Conservation (phyloP, 371 early-diverging fungal species). For the Mucor indicus region DNA sequence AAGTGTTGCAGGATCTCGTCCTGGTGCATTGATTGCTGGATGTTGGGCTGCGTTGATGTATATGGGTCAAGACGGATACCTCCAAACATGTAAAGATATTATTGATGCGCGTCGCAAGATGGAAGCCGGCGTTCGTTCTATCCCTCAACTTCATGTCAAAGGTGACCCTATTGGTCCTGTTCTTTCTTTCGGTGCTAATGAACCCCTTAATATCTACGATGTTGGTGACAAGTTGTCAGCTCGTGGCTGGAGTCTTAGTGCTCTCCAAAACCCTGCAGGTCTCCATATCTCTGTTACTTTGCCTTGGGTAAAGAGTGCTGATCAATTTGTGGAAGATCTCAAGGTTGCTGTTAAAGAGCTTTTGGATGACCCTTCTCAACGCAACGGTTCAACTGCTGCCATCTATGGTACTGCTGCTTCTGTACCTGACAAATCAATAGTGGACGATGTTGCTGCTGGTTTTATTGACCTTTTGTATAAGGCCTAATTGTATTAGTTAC, state of each 20-base stretch:
- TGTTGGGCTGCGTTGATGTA: constrained; percentile 94
- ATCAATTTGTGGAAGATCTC: constrained; percentile 79
- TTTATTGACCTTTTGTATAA: constrained; percentile 87
- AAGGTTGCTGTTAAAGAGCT: constrained; percentile 67
- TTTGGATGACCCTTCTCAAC: constrained; percentile 65
- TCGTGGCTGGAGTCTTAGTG: constrained; percentile 85
- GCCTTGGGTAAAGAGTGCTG: constrained; percentile 69
- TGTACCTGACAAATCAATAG: constrained; percentile 81
- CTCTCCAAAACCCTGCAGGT: constrained; percentile 87
- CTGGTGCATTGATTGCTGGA: constrained; percentile 94
- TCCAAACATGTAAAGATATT: constrained; percentile 78
- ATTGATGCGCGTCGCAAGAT: constrained; percentile 75
- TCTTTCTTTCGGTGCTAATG: constrained; percentile 77
- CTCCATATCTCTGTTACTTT: constrained; percentile 91
- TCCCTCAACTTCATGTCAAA: constrained; percentile 76
- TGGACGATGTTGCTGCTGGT: constrained; percentile 81
- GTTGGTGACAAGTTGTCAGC: constrained; percentile 76
- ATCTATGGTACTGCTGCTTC: constrained; percentile 90
- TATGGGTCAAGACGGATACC: constrained; percentile 86
- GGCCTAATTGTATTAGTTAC: too few species aligned
- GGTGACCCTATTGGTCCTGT: constrained; percentile 88
- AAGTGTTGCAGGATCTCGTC: constrained; percentile 88
- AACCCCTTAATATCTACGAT: constrained; percentile 76
- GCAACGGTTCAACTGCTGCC: constrained; percentile 77
- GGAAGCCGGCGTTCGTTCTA: constrained; percentile 57